Conservation (phyloP, 345 rosid genomes). For the Eucalyptus sp. region DNA sequence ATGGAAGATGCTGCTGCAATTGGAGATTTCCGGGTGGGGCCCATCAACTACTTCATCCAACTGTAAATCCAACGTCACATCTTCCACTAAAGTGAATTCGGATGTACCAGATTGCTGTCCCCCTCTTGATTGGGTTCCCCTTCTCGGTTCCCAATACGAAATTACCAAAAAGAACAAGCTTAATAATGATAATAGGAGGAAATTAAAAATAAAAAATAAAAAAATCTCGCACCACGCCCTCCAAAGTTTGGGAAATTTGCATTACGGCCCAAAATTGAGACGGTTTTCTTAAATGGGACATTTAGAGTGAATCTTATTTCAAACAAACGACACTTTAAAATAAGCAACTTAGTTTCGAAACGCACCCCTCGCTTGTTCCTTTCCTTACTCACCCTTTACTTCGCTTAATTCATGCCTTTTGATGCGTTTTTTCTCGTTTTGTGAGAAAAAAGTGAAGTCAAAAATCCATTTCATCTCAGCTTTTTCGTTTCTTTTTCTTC, state of each 20-base stretch:
- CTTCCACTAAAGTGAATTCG: background rate
- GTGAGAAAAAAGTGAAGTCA: background rate
- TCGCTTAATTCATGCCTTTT: rapidly evolving
- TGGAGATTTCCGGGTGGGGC: background rate
- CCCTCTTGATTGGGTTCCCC: background rate
- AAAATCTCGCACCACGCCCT: background rate
- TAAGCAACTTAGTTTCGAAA: rapidly evolving
- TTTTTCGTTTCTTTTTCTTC: background rate
- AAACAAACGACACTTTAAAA: background rate
- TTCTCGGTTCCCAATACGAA: background rate
- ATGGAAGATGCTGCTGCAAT: background rate
- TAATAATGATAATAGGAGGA: background rate
- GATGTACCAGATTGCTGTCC: background rate
- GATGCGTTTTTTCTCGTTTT: background rate
- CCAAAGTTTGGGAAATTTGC: background rate
- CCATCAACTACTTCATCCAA: constrained; percentile 24
- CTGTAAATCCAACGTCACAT: constrained; percentile 26
- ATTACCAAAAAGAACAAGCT: background rate
- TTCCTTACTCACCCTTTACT: background rate
- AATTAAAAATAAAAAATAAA: background rate
- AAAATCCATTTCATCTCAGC: background rate
- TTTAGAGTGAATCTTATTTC: background rate
- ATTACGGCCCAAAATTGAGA: rapidly evolving
- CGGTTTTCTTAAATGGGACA: rapidly evolving
- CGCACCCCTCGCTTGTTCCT: rapidly evolving